A percentile compares a stretch with the other conserved stretches of the same genome.
Conservation (phyloP, 208 protist species). For the Vickermania ingenoplastis region DNA sequence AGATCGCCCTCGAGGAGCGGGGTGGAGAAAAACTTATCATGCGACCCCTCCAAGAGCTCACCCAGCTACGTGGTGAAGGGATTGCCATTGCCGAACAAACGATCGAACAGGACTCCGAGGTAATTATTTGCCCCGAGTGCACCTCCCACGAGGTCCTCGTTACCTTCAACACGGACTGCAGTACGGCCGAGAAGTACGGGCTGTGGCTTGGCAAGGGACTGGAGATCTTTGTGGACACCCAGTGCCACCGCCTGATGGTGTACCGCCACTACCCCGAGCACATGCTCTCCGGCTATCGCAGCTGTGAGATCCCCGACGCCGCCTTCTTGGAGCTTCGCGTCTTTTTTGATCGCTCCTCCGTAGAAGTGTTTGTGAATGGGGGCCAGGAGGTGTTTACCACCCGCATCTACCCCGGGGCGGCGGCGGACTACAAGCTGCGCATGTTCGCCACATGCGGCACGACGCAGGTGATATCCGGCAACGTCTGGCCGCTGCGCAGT, state of each 20-base stretch:
- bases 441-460: conserved; percentile 31
- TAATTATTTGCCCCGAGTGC: conserved; percentile 24
- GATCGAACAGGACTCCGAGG: conserved; percentile 12
- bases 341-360: conserved; percentile 39
- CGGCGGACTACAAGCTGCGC: conserved; percentile 18
- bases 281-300: conserved; percentile 41
- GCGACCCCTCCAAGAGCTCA: conserved; percentile 22
- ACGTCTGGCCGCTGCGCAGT: conserved; percentile 26
- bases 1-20: conserved; percentile 14
- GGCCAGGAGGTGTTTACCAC: conserved; percentile 27
- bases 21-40: conserved; percentile 15
- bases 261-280: conserved; percentile 51
- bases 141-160: conserved; percentile 29
- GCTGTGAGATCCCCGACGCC: conserved; percentile 20
- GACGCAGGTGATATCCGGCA: conserved; percentile 16
- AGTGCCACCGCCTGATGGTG: conserved; percentile 32
- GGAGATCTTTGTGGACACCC: conserved; percentile 39
- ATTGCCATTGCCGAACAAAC: conserved; percentile 14
- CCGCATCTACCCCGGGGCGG: conserved; percentile 29
- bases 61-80: conserved; percentile 17
- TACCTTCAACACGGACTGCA: conserved; percentile 22
- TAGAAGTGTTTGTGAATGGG: conserved; percentile 51
- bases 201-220: conserved; percentile 37
- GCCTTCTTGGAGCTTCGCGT: conserved; percentile 28
- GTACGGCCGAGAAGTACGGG: conserved; percentile 42